A percentile compares a stretch with the other conserved stretches of the same genome.
phyloP scores from a whole-genome alignment of 2,329 filamentous ascomycete genomes.

The Massarina eburnea region DNA sequence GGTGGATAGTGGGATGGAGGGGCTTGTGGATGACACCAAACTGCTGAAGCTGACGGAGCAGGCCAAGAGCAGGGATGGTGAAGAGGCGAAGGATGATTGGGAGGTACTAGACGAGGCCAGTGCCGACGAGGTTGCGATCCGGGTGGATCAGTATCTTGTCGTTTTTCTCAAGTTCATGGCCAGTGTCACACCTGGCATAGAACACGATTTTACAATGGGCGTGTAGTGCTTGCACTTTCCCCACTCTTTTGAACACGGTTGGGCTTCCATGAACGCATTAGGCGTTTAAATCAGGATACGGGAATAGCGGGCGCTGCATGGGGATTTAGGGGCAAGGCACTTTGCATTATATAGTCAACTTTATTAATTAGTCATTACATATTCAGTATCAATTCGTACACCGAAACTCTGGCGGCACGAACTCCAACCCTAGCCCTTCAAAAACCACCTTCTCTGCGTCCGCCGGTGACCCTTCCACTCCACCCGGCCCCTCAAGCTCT shows the following conservation, averaged over 20 bases:
- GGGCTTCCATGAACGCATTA: neutral
- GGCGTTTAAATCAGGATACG: neutral
- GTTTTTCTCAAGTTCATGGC: slow-evolving; percentile 80
- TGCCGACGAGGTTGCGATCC: slow-evolving; percentile 77
- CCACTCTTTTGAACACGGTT: neutral
- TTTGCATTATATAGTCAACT: neutral
- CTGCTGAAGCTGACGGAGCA: slow-evolving; percentile 60
- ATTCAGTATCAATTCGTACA: slow-evolving; percentile 45
- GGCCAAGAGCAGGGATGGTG: slow-evolving; percentile 46
- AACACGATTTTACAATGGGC: slow-evolving; percentile 97
- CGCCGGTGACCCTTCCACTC: slow-evolving; percentile 57
- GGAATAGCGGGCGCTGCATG: neutral
- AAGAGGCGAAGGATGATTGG: slow-evolving; percentile 58
- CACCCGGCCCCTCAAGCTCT: slow-evolving; percentile 61
- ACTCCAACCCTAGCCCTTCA: slow-evolving; percentile 67
- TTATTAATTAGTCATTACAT: neutral
- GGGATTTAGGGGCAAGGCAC: neutral
- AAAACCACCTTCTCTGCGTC: slow-evolving; percentile 81
- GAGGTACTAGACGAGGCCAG: slow-evolving; percentile 60
- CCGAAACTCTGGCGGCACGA: slow-evolving; percentile 46
- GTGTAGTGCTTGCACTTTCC: slow-evolving; percentile 55
- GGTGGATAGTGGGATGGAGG: slow-evolving; percentile 70
- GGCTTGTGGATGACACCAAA: slow-evolving; percentile 78
- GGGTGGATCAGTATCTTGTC: slow-evolving; percentile 86
- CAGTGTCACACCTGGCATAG: slow-evolving; percentile 91